Evolutionary conservation across 768 basidiomycete genomes (phyloP).

Genomic region (Phaffia australis): DNA sequence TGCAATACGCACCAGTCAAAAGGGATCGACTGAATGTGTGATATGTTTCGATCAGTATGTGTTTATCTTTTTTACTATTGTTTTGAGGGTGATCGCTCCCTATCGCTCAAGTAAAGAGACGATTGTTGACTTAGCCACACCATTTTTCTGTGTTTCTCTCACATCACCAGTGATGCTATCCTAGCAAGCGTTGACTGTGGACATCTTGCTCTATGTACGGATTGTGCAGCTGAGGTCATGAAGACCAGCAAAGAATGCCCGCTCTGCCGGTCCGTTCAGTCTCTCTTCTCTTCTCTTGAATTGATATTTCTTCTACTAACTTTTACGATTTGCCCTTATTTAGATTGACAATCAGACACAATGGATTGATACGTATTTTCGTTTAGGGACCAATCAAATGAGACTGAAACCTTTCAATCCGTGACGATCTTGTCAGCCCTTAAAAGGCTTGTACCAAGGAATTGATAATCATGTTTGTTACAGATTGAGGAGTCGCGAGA

Average conservation of each 20-base stretch:
- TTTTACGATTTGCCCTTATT: too few species aligned
- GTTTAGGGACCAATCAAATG: too few species aligned
- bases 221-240: constrained; percentile 13
- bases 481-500: too few species aligned
- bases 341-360: too few species aligned
- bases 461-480: too few species aligned
- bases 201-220: constrained; percentile 16
- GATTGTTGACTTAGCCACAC: neutral
- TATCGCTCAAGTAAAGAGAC: too few species aligned
- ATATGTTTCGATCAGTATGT: constrained; percentile 19
- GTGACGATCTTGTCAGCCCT: too few species aligned
- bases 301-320: too few species aligned
- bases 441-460: too few species aligned
- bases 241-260: constrained; percentile 9
- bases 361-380: too few species aligned
- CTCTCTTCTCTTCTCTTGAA: neutral
- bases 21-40: constrained; percentile 1
- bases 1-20: neutral
- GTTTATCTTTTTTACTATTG: neutral
- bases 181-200: constrained; percentile 17
- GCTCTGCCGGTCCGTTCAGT: constrained; percentile 13
- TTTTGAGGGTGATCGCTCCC: too few species aligned
- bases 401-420: too few species aligned
- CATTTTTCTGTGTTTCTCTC: neutral
- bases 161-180: constrained; percentile 4